Conservation (phyloP, 257 asterid species). For the Scutellaria galericulata region DNA sequence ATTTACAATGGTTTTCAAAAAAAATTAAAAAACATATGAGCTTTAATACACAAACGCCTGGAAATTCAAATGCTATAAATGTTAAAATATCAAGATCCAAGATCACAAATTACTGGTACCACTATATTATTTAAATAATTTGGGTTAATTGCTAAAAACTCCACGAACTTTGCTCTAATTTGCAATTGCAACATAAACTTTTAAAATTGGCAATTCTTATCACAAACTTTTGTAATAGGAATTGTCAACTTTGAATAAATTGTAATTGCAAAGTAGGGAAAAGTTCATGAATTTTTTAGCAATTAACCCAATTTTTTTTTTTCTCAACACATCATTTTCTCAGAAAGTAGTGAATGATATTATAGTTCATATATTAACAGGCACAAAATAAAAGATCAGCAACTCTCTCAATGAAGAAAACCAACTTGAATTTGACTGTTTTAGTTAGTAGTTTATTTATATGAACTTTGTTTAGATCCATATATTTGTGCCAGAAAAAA, state of each 20-base stretch:
- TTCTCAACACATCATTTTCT: not conserved
- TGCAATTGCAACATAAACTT: no score
- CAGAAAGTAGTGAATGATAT: not conserved
- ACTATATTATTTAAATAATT: not conserved
- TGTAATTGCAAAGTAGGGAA: no score
- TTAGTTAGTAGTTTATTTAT: not conserved
- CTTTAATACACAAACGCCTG: not conserved
- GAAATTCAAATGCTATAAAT: not conserved
- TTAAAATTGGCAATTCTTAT: no score
- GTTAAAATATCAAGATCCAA: not conserved
- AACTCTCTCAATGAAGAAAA: conserved; percentile 12
- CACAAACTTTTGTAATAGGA: no score
- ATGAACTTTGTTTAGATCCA: not conserved
- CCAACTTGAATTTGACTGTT: not conserved
- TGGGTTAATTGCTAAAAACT: no score
- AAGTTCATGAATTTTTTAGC: no score
- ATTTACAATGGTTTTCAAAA: not conserved
- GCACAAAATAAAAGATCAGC: not conserved
- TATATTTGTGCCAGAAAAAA: not conserved
- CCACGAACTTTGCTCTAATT: no score
- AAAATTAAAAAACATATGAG: not conserved
- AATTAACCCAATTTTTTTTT: no score
- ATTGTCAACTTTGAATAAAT: no score
- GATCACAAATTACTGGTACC: conserved; percentile 12
- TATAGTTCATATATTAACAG: not conserved